Percentiles rank a stretch among this genome's conserved stretches.
phyloP scores from a whole-genome alignment of 148 eudicot genomes.

The Pouteria glomerata region DNA sequence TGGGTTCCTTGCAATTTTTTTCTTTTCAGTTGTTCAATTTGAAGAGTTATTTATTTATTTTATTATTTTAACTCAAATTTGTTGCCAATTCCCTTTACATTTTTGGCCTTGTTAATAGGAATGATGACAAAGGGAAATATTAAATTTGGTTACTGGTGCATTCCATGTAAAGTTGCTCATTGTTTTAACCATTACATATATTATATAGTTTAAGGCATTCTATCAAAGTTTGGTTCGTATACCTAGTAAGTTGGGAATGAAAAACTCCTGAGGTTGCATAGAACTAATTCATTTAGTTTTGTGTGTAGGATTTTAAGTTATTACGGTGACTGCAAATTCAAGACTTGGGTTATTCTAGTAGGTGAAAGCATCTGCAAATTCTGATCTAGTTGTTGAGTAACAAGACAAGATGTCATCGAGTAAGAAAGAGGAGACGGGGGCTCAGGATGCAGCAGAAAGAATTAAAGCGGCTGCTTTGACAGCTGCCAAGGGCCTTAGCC shows the following conservation, averaged over 20 bases:
- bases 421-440: slow-evolving; percentile 73
- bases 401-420: slow-evolving; percentile 31
- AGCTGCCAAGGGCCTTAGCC: slow-evolving; percentile 94
- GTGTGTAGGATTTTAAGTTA: neutral
- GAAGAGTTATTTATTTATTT: neutral
- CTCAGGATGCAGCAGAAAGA: slow-evolving; percentile 75
- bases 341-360: neutral
- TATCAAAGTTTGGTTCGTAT: neutral
- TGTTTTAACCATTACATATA: neutral
- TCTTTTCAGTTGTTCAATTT: neutral
- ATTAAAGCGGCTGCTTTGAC: slow-evolving; percentile 82
- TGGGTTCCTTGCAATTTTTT: neutral
- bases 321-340: neutral
- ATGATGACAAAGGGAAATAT: neutral
- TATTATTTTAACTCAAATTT: neutral
- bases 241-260: neutral
- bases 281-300: neutral
- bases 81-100: neutral
- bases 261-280: neutral
- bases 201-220: neutral
- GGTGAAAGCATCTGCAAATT: slow-evolving; percentile 1
- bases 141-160: neutral
- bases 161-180: neutral
- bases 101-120: neutral
- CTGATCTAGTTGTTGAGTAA: neutral